phyloP scores from a whole-genome alignment of 148 eudicot species.

The Euryodendron excelsum region DNA sequence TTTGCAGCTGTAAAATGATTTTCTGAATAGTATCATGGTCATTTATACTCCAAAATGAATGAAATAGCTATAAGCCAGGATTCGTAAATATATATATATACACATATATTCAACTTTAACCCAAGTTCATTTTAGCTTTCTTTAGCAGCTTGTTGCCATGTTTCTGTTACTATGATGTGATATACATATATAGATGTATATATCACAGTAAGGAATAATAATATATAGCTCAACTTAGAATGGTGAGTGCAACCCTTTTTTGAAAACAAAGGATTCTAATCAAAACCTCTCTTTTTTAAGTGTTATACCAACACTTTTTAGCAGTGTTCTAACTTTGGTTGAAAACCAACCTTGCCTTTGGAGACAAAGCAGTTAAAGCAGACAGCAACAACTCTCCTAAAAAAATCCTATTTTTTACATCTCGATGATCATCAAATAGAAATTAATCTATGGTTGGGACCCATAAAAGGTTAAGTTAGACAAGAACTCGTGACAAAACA shows the following conservation, averaged over 20 bases:
- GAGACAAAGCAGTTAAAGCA: neutral
- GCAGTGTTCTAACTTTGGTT: neutral
- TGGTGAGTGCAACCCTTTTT: neutral
- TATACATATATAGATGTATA: neutral
- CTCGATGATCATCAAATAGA: neutral
- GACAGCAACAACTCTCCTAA: neutral
- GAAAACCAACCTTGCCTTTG: no score
- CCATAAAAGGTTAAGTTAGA: neutral
- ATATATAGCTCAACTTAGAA: neutral
- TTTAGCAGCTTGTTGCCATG: neutral
- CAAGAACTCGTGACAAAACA: constrained; percentile 15
- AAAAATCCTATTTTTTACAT: neutral
- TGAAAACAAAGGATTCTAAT: neutral
- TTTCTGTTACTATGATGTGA: neutral
- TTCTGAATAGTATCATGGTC: neutral
- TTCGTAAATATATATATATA: no score
- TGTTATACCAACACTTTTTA: neutral
- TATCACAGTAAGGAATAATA: neutral
- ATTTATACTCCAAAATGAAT: no score
- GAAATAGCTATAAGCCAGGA: no score
- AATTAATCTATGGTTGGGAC: neutral
- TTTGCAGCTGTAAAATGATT: no score
- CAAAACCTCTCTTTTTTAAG: neutral
- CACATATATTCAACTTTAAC: no score
- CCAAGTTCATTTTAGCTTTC: no score